These are phyloP conservation scores for Fusarium foetens DNA, from an alignment of 2,329 filamentous ascomycete species.

Conservation along the genomic window DNA sequence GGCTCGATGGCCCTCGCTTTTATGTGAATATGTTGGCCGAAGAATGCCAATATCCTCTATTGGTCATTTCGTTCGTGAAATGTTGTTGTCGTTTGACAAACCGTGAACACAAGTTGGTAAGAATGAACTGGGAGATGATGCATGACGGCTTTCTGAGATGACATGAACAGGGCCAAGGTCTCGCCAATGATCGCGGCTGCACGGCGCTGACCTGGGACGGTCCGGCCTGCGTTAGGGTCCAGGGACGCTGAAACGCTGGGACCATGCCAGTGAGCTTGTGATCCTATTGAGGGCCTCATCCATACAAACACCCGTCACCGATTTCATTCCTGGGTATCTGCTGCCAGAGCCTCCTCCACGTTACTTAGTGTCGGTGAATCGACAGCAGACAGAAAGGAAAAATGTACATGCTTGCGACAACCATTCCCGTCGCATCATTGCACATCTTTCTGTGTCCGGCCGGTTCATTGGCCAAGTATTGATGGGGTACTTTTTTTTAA, in stretches of 20 bases:
- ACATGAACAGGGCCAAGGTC: constrained; percentile 12
- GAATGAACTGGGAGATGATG: constrained; percentile 6
- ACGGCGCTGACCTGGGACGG: constrained; percentile 38
- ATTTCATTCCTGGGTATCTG: constrained; percentile 3
- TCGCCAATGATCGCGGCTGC: constrained; percentile 24
- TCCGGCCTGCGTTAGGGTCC: constrained; percentile 35
- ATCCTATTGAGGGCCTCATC: constrained; percentile 6
- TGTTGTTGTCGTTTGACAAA: neutral
- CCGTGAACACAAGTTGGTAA: neutral
- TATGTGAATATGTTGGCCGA: neutral
- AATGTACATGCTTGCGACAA: constrained; percentile 15
- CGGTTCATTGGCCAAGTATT: neutral
- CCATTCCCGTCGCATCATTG: neutral
- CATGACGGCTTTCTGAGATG: constrained; percentile 25
- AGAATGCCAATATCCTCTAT: too few species aligned
- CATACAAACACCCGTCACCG: constrained; percentile 14
- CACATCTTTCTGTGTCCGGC: neutral
- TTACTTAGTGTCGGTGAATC: constrained; percentile 25
- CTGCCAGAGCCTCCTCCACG: constrained; percentile 27
- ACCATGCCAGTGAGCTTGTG: constrained; percentile 10
- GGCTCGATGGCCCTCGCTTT: neutral
- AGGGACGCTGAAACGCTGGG: constrained; percentile 31
- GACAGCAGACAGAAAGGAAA: neutral
- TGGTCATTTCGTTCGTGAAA: neutral
- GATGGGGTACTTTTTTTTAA: neutral